A percentile compares a stretch with the other conserved stretches of the same genome.
Conservation (phyloP, 2,329 filamentous ascomycete genomes). For the Aspergillus hiratsukae region DNA sequence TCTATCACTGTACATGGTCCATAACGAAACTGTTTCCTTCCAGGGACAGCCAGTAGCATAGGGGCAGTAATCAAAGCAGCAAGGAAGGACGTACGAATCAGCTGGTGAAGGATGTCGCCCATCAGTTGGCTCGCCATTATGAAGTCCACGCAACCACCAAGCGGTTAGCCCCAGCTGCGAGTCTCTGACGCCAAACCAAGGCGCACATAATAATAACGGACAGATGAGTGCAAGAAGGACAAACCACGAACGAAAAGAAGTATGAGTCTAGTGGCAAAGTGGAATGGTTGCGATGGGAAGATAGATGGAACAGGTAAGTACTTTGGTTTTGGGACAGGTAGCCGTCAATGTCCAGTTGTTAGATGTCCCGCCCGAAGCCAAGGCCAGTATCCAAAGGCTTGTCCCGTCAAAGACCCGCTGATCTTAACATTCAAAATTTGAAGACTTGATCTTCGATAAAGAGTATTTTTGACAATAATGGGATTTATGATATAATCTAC, state of each 20-base stretch:
- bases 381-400: neutral
- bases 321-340: neutral
- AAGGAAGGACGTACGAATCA: slow-evolving; percentile 31
- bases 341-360: neutral
- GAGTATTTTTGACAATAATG: neutral
- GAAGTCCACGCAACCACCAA: slow-evolving; percentile 22
- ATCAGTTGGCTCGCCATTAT: slow-evolving; percentile 35
- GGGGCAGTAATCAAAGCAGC: neutral
- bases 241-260: neutral
- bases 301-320: neutral
- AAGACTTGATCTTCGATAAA: neutral
- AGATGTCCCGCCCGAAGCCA: neutral
- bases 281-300: neutral
- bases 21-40: neutral
- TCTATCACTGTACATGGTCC: neutral
- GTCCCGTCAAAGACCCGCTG: neutral
- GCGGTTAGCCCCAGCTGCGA: slow-evolving; percentile 32
- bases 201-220: slow-evolving; percentile 35
- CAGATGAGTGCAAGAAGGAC: slow-evolving; percentile 2
- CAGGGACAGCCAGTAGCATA: neutral
- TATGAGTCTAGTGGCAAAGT: neutral
- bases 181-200: slow-evolving; percentile 25
- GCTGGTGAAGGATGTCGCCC: slow-evolving; percentile 30
- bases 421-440: neutral
- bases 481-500: neutral